Evolutionary conservation across 1,284 basidiomycete genomes (phyloP).

Genomic region (Acaromyces ingoldii): DNA sequence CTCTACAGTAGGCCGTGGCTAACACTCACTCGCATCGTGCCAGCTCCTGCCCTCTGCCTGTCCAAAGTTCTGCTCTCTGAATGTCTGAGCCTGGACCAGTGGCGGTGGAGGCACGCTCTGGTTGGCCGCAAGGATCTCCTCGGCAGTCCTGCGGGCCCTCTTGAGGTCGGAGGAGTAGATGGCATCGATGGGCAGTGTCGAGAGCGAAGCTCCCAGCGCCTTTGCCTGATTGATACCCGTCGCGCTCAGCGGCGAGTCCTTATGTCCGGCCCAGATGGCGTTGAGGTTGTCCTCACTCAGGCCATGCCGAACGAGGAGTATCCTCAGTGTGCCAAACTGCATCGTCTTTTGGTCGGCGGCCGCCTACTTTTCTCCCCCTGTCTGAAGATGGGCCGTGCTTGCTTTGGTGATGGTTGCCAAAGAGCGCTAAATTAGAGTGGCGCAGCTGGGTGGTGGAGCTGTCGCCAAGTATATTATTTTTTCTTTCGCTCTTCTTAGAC

Average conservation of each 20-base stretch:
- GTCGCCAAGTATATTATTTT: no score
- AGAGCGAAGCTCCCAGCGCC: constrained; percentile 65
- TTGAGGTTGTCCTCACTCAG: constrained; percentile 52
- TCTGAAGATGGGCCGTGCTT: no score
- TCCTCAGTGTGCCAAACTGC: constrained; percentile 22
- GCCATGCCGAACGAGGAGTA: constrained; percentile 37
- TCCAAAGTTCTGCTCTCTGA: constrained; percentile 61
- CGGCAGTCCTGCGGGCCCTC: constrained; percentile 69
- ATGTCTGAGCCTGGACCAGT: constrained; percentile 55
- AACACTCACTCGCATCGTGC: constrained; percentile 51
- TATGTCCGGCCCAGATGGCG: constrained; percentile 72
- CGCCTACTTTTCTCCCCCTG: no score
- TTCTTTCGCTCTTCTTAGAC: background rate
- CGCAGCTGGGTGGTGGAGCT: no score
- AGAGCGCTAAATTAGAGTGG: no score
- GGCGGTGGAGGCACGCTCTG: constrained; percentile 58
- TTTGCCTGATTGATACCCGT: constrained; percentile 84
- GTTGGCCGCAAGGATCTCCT: constrained; percentile 57
- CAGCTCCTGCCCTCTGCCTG: constrained; percentile 66
- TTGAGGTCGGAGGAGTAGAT: constrained; percentile 76
- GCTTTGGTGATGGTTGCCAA: no score
- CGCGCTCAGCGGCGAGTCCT: constrained; percentile 72
- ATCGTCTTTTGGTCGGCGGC: no score
- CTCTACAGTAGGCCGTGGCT: background rate
- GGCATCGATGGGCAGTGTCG: constrained; percentile 60